A percentile compares a stretch with the other conserved stretches of the same genome.
phyloP scores from a whole-genome alignment of 495 filamentous ascomycete genomes.

The Neurospora sp. region DNA sequence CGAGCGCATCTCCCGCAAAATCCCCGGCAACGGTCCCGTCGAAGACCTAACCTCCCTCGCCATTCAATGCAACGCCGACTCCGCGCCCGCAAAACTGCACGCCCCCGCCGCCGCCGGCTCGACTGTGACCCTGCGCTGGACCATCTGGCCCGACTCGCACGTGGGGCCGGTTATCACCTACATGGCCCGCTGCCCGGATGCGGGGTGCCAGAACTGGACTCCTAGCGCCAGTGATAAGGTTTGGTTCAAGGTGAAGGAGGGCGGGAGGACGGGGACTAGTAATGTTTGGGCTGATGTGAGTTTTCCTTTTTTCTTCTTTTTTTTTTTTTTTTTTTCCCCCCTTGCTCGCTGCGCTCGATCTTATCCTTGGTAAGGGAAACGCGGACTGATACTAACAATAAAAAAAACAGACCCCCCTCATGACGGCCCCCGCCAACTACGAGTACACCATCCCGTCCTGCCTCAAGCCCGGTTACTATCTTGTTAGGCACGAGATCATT shows the following conservation, averaged over 20 bases:
- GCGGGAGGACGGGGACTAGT: slow-evolving; percentile 40
- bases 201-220: slow-evolving; percentile 46
- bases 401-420: slow-evolving; percentile 31
- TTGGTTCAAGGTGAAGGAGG: slow-evolving; percentile 55
- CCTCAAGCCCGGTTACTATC: slow-evolving; percentile 53
- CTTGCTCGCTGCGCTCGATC: not conserved
- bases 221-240: slow-evolving; percentile 32
- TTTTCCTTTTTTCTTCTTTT: not conserved
- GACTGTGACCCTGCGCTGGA: slow-evolving; percentile 52
- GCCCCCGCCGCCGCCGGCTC: slow-evolving; percentile 45
- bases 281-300: slow-evolving; percentile 18
- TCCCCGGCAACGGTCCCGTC: slow-evolving; percentile 42
- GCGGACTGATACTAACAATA: not conserved
- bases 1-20: slow-evolving; percentile 34
- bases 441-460: slow-evolving; percentile 53
- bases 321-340: not conserved
- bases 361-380: not conserved
- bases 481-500: slow-evolving; percentile 65
- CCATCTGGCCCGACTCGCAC: slow-evolving; percentile 49
- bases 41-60: slow-evolving; percentile 35
- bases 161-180: slow-evolving; percentile 59
- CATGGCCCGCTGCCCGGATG: slow-evolving; percentile 51
- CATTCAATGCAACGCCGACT: slow-evolving; percentile 36
- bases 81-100: slow-evolving; percentile 43
- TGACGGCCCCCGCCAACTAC: slow-evolving; percentile 48